phyloP scores from a whole-genome alignment of 257 asterid species.

The Ilex asprella region DNA sequence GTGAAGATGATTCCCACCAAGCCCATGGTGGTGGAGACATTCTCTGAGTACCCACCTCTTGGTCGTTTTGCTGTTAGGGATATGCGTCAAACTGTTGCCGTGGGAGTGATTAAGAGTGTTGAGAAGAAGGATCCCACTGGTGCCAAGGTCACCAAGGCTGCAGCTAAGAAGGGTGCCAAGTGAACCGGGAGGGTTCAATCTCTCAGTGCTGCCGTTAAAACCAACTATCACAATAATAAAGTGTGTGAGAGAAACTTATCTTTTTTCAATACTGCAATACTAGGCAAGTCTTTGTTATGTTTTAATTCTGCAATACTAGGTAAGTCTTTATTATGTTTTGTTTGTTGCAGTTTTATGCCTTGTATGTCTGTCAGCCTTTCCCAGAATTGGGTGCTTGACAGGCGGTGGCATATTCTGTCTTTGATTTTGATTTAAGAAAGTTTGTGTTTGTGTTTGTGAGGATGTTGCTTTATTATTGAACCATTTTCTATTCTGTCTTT shows the following conservation, averaged over 20 bases:
- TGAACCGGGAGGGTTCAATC: constrained; percentile 8
- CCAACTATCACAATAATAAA: background rate
- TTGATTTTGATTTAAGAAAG: background rate
- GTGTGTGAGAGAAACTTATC: background rate
- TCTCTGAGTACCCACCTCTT: constrained; percentile 37
- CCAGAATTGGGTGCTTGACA: constrained; percentile 30
- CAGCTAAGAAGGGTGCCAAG: constrained; percentile 41
- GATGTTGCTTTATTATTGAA: no score
- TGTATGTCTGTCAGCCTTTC: constrained; percentile 9
- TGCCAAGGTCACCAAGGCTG: constrained; percentile 56
- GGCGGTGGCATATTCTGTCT: constrained; percentile 21
- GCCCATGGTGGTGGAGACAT: constrained; percentile 51
- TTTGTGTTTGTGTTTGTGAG: no score
- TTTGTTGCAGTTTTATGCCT: constrained; percentile 5
- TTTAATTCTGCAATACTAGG: background rate
- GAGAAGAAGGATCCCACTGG: constrained; percentile 52
- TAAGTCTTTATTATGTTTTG: background rate
- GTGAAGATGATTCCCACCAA: constrained; percentile 51
- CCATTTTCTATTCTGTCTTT: constrained; percentile 1
- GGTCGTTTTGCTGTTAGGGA: constrained; percentile 54
- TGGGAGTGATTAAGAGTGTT: constrained; percentile 41
- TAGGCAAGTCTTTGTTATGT: background rate
- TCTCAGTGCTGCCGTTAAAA: background rate
- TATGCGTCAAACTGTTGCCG: constrained; percentile 52
- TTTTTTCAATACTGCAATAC: no score